Evolutionary conservation across 2,329 filamentous ascomycete species (phyloP).

Genomic region (Salinomyces thailandicus): DNA sequence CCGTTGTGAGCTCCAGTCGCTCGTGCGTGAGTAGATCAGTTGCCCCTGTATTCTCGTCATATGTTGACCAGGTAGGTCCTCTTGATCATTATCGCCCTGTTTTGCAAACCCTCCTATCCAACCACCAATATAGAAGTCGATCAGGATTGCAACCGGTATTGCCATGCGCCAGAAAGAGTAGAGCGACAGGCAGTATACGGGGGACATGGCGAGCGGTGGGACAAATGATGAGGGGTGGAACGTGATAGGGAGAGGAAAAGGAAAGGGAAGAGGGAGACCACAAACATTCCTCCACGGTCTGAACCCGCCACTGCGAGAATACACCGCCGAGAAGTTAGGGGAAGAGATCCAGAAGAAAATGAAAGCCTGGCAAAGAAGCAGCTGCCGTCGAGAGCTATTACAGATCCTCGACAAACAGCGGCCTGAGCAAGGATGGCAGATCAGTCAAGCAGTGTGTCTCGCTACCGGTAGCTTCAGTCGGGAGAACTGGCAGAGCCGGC

Average conservation of each 20-base stretch:
- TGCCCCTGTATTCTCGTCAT: too few species aligned
- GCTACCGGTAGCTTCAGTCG: conserved; percentile 23
- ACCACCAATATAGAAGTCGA: too few species aligned
- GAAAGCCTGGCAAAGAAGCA: conserved; percentile 14
- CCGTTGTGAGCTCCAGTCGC: too few species aligned
- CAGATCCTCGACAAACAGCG: conserved; percentile 12
- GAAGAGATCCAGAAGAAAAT: conserved; percentile 14
- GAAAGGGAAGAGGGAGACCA: background rate
- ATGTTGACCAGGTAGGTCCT: too few species aligned
- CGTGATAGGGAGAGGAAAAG: conserved; percentile 2
- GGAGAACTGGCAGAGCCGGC: conserved; percentile 19
- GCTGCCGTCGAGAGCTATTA: conserved; percentile 12
- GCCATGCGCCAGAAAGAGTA: too few species aligned
- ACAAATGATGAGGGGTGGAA: conserved; percentile 6
- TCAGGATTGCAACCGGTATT: too few species aligned
- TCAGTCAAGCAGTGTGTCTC: conserved; percentile 22
- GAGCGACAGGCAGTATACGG: too few species aligned
- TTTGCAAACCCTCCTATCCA: too few species aligned
- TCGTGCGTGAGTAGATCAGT: too few species aligned
- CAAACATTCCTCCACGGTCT: background rate
- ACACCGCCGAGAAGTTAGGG: conserved; percentile 11
- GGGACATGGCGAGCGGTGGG: too few species aligned
- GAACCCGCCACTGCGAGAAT: conserved; percentile 6
- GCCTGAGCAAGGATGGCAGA: conserved; percentile 14
- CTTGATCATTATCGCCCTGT: too few species aligned